phyloP scores from a whole-genome alignment of 306 rosid species.

The Cercis canadensis region DNA sequence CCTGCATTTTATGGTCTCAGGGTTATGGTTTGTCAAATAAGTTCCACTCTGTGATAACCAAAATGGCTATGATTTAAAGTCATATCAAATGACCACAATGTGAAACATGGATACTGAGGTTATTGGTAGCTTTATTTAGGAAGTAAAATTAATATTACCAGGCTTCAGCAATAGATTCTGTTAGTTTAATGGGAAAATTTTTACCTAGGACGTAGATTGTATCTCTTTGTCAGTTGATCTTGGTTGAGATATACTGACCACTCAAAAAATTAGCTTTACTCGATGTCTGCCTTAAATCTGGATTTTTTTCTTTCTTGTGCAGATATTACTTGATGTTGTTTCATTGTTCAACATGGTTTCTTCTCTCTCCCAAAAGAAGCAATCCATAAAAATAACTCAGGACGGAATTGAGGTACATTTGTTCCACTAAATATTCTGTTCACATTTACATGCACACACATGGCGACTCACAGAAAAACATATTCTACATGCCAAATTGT shows the following conservation, averaged over 20 bases:
- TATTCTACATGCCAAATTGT: constrained; percentile 18
- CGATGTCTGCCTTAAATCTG: neutral
- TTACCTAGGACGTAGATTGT: neutral
- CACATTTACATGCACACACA: neutral
- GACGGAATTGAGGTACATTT: constrained; percentile 74
- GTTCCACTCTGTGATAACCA: neutral
- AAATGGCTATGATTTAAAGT: neutral
- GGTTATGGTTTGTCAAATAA: neutral
- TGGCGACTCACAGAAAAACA: neutral
- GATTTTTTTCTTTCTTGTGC: constrained; percentile 23
- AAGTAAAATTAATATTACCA: constrained; percentile 1
- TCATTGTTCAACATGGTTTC: constrained; percentile 78
- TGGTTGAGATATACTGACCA: neutral
- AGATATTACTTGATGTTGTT: constrained; percentile 82
- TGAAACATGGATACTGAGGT: neutral
- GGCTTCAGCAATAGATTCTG: constrained; percentile 3
- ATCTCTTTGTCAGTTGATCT: neutral
- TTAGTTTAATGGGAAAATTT: neutral
- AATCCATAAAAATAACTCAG: constrained; percentile 66
- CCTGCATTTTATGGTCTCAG: neutral
- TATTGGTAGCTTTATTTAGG: constrained; percentile 9
- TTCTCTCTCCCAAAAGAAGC: constrained; percentile 67
- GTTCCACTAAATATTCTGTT: constrained; percentile 7
- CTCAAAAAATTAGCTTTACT: neutral
- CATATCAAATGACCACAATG: neutral